phyloP scores from a whole-genome alignment of 2,329 filamentous ascomycete species.

The Leptosphaerulina australis region DNA sequence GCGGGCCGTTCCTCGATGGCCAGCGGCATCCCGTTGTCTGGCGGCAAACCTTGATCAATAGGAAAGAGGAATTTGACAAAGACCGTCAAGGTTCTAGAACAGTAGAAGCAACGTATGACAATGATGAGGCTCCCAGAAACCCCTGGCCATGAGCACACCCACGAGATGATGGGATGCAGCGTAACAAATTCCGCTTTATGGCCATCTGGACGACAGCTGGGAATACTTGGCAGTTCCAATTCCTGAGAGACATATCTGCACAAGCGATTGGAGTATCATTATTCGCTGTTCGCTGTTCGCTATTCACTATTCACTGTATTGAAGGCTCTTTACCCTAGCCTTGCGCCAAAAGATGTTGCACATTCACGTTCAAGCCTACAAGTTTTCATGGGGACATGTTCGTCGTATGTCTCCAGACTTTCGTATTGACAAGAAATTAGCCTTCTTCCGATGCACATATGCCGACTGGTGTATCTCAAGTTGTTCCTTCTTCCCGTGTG shows the following conservation, averaged over 20 bases:
- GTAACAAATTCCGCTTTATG: too few species aligned
- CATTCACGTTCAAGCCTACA: background rate
- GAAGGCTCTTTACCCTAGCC: background rate
- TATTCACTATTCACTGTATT: background rate
- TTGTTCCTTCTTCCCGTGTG: too few species aligned
- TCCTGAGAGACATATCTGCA: too few species aligned
- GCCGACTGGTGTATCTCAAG: too few species aligned
- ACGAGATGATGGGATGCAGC: too few species aligned
- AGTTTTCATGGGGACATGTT: background rate
- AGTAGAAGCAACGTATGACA: too few species aligned
- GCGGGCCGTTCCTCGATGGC: slow-evolving; percentile 12
- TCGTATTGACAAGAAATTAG: background rate
- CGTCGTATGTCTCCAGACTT: background rate
- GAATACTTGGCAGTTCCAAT: too few species aligned
- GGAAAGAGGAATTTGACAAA: background rate
- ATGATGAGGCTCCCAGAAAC: too few species aligned
- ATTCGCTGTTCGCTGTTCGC: background rate
- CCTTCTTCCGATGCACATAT: too few species aligned
- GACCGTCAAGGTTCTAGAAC: background rate
- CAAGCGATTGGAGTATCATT: background rate
- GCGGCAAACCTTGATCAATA: background rate
- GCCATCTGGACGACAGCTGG: too few species aligned
- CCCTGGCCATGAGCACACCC: too few species aligned
- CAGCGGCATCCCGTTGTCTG: slow-evolving; percentile 5
- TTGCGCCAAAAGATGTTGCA: background rate